Percentiles rank a stretch among this genome's conserved stretches.
phyloP scores from a whole-genome alignment of 176 grass and related monocot species.

The Cocos nucifera region DNA sequence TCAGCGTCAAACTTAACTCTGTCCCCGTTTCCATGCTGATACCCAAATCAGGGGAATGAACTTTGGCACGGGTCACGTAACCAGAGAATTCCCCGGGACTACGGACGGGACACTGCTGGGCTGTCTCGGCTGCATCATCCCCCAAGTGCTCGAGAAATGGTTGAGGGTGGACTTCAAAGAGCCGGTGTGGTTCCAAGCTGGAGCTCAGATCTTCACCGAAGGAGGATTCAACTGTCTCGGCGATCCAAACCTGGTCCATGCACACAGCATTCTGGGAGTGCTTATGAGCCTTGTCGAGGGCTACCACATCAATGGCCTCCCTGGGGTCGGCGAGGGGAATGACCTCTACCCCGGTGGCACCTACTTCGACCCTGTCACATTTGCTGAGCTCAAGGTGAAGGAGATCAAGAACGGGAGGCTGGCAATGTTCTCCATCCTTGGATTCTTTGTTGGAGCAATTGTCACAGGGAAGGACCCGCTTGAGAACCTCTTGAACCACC shows the following conservation, averaged over 20 bases:
- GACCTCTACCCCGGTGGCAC: conserved; percentile 87
- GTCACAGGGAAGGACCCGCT: conserved; percentile 82
- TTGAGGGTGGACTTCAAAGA: conserved; percentile 94
- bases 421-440: conserved; percentile 97
- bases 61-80: conserved; percentile 51
- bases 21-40: too few species aligned
- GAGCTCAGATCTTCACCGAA: conserved; percentile 91
- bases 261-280: conserved; percentile 89
- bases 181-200: conserved; percentile 97
- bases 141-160: conserved; percentile 83
- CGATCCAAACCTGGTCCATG: conserved; percentile 88
- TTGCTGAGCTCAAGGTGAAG: conserved; percentile 92
- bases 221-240: conserved; percentile 87
- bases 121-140: conserved; percentile 90
- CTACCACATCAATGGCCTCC: conserved; percentile 78
- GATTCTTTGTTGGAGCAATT: conserved; percentile 85
- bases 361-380: conserved; percentile 77
- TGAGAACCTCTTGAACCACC: conserved; percentile 91
- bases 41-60: conserved; percentile 40
- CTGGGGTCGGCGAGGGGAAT: conserved; percentile 80
- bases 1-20: too few species aligned
- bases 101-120: conserved; percentile 89
- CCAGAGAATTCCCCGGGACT: conserved; percentile 89
- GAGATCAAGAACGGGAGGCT: conserved; percentile 93
- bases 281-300: conserved; percentile 70